A percentile compares a stretch with the other conserved stretches of the same genome.
Evolutionary conservation across 2,329 filamentous ascomycete genomes (phyloP).

Genomic region (Canariomyces notabilis): DNA sequence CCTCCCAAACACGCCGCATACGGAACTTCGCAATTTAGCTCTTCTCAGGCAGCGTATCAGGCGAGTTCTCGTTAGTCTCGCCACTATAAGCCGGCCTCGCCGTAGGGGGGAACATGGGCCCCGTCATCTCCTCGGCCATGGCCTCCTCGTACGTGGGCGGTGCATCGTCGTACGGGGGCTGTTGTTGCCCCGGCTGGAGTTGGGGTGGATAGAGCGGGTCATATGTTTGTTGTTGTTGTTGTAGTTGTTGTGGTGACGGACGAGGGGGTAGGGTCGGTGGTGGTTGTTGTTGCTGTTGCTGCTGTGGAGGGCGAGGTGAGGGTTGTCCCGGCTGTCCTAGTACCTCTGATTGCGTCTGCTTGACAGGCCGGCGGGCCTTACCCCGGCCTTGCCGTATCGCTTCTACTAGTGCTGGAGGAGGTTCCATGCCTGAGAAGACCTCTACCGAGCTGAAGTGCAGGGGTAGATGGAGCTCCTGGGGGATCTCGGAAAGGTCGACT

Average conservation of each 20-base stretch:
- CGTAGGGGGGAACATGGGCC: constrained; percentile 60
- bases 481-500: constrained; percentile 30
- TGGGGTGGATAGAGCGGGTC: constrained; percentile 58
- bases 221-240: constrained; percentile 23
- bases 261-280: constrained; percentile 28
- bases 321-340: no score
- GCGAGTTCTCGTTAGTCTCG: constrained; percentile 56
- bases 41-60: constrained; percentile 45
- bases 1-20: no score
- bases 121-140: constrained; percentile 68
- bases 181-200: constrained; percentile 35
- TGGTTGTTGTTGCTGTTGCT: constrained; percentile 22
- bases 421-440: constrained; percentile 82
- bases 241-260: constrained; percentile 24
- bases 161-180: constrained; percentile 61
- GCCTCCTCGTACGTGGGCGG: constrained; percentile 94
- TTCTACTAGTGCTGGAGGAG: constrained; percentile 69
- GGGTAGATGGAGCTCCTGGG: constrained; percentile 74
- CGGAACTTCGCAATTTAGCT: constrained; percentile 8
- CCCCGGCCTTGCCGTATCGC: constrained; percentile 38
- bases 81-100: constrained; percentile 64
- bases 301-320: constrained; percentile 6
- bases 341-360: constrained; percentile 16
- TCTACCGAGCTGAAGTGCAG: constrained; percentile 69
- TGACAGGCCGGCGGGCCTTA: constrained; percentile 6